These are phyloP conservation scores for Syzygium aromaticum DNA, from an alignment of 345 rosid genomes.

Conservation along the genomic window DNA sequence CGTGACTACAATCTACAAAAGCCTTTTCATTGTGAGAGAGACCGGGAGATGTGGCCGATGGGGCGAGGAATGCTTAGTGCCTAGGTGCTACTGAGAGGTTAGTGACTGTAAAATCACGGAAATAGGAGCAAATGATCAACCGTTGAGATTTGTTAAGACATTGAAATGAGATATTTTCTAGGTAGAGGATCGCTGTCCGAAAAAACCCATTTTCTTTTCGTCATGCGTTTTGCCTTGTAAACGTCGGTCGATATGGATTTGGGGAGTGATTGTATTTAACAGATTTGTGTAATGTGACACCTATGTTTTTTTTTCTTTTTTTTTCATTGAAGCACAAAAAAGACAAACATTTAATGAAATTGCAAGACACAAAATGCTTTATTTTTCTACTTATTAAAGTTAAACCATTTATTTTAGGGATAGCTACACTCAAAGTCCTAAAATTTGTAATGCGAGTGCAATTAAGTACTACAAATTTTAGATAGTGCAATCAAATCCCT, in stretches of 20 bases:
- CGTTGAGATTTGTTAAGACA: background rate
- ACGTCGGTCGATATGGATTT: background rate
- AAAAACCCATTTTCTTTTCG: background rate
- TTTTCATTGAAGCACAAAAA: background rate
- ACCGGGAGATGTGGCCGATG: too few species aligned
- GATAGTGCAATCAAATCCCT: background rate
- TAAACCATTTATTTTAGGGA: background rate
- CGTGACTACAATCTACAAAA: background rate
- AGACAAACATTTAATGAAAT: background rate
- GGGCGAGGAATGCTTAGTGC: background rate
- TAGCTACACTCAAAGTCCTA: rapidly evolving
- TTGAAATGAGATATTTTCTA: background rate
- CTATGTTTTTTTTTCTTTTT: background rate
- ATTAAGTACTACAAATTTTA: rapidly evolving
- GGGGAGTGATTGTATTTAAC: background rate
- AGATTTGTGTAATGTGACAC: background rate
- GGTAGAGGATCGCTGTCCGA: background rate
- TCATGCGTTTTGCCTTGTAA: background rate
- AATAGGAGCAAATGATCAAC: background rate
- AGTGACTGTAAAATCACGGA: background rate
- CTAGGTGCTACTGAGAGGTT: background rate
- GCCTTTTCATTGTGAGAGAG: background rate
- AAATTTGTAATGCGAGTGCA: background rate
- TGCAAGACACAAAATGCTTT: background rate
- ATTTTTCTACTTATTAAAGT: background rate